Percentiles rank a stretch among this genome's conserved stretches.
These are phyloP conservation scores for Scytalidium lignicola DNA, from an alignment of 2,329 filamentous ascomycete genomes.

Conservation along the genomic window DNA sequence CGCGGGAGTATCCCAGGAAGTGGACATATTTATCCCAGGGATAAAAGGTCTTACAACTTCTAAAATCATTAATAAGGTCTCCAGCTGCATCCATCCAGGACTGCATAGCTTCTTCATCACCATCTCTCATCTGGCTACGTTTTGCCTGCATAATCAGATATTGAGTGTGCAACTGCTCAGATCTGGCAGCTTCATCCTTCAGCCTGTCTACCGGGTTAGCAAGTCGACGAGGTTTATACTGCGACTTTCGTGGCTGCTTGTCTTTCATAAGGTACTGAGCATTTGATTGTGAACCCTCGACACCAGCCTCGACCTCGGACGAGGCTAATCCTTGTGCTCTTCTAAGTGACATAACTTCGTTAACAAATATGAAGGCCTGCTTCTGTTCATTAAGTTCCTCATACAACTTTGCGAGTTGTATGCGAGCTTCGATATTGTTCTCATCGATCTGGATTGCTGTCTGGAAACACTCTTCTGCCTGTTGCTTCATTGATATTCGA, in stretches of 20 bases:
- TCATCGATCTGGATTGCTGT: conserved; percentile 68
- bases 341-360: conserved; percentile 63
- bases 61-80: conserved; percentile 58
- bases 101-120: conserved; percentile 14
- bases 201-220: conserved; percentile 29
- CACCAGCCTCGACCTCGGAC: conserved; percentile 10
- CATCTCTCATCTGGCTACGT: conserved; percentile 26
- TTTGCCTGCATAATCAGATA: conserved; percentile 38
- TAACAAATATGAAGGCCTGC: conserved; percentile 71
- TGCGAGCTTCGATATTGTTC: conserved; percentile 68
- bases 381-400: conserved; percentile 68
- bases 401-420: conserved; percentile 79
- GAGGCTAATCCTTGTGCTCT: conserved; percentile 17
- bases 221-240: conserved; percentile 6
- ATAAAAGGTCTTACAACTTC: conserved; percentile 59
- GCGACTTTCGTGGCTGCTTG: conserved; percentile 15
- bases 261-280: conserved; percentile 19
- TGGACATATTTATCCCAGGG: conserved; percentile 61
- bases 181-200: conserved; percentile 27
- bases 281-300: neutral
- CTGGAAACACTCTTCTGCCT: conserved; percentile 74
- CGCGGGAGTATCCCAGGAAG: conserved; percentile 41
- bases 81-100: conserved; percentile 55
- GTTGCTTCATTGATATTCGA: conserved; percentile 53
- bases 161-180: conserved; percentile 28